Conservation (phyloP, 208 protist species). For the Herpetomonas tarakana region DNA sequence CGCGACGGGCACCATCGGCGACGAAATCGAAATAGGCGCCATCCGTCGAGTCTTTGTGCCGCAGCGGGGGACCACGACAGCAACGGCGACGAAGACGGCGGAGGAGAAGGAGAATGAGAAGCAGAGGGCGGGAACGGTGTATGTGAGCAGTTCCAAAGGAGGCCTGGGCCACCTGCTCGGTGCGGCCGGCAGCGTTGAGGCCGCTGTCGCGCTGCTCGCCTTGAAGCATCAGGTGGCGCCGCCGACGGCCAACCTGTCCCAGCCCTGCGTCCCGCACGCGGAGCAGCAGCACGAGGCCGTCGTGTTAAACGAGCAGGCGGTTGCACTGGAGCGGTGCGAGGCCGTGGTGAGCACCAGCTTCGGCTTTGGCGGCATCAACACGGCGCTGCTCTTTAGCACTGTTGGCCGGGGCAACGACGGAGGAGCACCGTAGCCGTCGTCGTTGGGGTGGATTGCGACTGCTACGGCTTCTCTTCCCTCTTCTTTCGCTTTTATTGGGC, state of each 20-base stretch:
- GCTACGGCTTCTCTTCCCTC: no score
- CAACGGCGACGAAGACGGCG: not conserved
- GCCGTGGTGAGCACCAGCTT: conserved; percentile 94
- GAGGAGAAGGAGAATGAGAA: no score
- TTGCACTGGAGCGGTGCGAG: conserved; percentile 23
- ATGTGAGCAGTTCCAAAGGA: conserved; percentile 90
- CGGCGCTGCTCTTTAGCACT: conserved; percentile 77
- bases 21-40: conserved; percentile 85
- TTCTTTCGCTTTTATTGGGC: no score
- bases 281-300: conserved; percentile 9
- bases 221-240: conserved; percentile 73
- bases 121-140: conserved; percentile 33
- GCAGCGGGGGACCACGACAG: not conserved
- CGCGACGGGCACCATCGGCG: conserved; percentile 97
- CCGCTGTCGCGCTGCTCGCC: conserved; percentile 83
- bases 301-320: not conserved
- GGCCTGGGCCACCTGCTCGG: conserved; percentile 97
- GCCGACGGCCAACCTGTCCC: conserved; percentile 90
- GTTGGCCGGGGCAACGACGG: conserved; percentile 1
- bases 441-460: no score
- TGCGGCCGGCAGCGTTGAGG: conserved; percentile 95
- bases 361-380: conserved; percentile 97
- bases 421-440: not conserved
- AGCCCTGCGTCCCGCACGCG: conserved; percentile 26
- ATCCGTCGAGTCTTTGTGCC: conserved; percentile 27